Evolutionary conservation across 2,329 filamentous ascomycete species (phyloP), one percentile per base, ranked within the genome.

Genomic region (Paracoccidioides lutzii): DNA sequence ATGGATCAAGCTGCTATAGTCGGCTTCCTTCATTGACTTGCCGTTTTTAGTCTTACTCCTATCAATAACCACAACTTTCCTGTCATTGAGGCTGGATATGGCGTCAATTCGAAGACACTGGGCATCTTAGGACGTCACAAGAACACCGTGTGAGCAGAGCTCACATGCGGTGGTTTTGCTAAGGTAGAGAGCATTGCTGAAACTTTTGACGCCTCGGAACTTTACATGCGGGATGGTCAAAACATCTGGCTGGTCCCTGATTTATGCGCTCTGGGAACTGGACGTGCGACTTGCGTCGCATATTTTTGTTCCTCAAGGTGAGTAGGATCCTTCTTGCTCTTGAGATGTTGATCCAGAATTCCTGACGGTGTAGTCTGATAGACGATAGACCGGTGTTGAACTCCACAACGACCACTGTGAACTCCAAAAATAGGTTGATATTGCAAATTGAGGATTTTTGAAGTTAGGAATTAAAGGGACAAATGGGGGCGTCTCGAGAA

Each of bases 11-110:
- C 78, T 3, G 79, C 78, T 1, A 73, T 82, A 55, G 65, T 81
- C 49, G 75, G 78, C 30, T 88, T 81, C 71, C 89, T 87, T 74
- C 73, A 72, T 42, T 74, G 80, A 40, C 81, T 84, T 1, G 83
- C 82, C 2, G 72, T 75, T 42, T 73, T 73, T 3, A 78, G 75
- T 43, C 75, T 78, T 0, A 67, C 76, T 30, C 73, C 74, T 1
- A 63, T 77, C 8, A 59, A 77, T 3, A 70, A 77, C 42, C 77
- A 77, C 65, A 77, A 76, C 59, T 77, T 73, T 62, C 75, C 75
- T 3, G 70, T 67, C 28, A 71, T 75, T 2, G 67, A 70, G 10
- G 64, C 69, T 1, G 74, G 74, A 1, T 59, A 76, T 2, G 73
- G 76, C 59, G 64, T 76, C 35, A 73, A 74, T 60, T 76, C 72